These are phyloP conservation scores for Mycena sanguinolenta DNA, from an alignment of 768 basidiomycete species.

Conservation along the genomic window DNA sequence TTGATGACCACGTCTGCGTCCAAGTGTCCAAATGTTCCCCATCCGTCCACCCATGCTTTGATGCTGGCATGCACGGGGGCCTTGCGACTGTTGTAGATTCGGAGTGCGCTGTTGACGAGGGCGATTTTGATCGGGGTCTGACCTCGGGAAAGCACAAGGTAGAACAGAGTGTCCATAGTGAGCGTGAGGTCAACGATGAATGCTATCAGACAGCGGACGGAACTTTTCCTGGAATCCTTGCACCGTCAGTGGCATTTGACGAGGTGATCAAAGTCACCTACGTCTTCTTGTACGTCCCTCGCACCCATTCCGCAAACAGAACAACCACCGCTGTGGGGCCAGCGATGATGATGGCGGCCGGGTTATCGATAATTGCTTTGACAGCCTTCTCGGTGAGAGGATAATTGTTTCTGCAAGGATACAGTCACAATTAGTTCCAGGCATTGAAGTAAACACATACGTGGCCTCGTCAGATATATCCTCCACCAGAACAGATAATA, in stretches of 20 bases:
- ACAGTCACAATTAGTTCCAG: neutral
- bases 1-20: slow-evolving; percentile 11
- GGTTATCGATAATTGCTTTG: no score
- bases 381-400: no score
- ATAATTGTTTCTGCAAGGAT: slow-evolving; percentile 4
- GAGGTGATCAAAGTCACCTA: neutral
- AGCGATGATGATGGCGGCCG: no score
- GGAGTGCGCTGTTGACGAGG: slow-evolving; percentile 8
- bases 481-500: slow-evolving; percentile 8
- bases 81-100: slow-evolving; percentile 2
- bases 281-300: slow-evolving; percentile 13
- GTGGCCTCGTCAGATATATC: slow-evolving; percentile 11
- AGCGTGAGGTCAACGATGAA: slow-evolving; percentile 19
- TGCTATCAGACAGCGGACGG: slow-evolving; percentile 6
- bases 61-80: slow-evolving; percentile 10
- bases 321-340: slow-evolving; percentile 12
- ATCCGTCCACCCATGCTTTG: no score
- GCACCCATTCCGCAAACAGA: slow-evolving; percentile 15
- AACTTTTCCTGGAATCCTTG: slow-evolving; percentile 8
- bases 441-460: neutral
- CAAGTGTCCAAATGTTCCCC: slow-evolving; percentile 1
- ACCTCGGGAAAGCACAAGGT: no score
- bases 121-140: neutral
- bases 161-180: slow-evolving; percentile 19
- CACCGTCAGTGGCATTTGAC: neutral